Evolutionary conservation across 225 moss, liverwort and hornwort species (phyloP), one percentile per base, ranked within the genome.

Genomic region (Physcomitrium patens): DNA sequence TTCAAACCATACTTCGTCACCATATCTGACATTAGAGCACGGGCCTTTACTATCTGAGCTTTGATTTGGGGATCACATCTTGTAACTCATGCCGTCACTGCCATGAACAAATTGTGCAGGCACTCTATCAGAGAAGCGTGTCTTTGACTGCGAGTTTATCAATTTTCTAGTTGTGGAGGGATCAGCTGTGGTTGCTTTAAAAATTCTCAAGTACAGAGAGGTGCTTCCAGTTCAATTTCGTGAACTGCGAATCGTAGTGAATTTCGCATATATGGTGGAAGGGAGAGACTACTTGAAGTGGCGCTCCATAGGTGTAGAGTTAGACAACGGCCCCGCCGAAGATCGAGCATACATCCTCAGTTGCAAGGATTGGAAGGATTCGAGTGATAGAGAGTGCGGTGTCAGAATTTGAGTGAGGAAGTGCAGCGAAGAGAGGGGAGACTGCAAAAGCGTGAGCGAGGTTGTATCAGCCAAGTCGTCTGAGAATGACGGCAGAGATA

Each of bases 401-500:
- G 71, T 71, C 65, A 65, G 50, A 66, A 59, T 57, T 65, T 46
- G 65, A 18, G 63, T 23, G 45, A 68, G 73, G 28, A 44, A 68
- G 68, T 44, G 68, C 61, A 73, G 73, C 45, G 41, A 62, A 68
- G 28, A 18, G 18, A 56, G 72, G 59, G n/a, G 6, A 37, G 73
- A 14, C 12, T 24, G 68, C n/a, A n/a, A 69, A 41, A 68, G 56
- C 23, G 4, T 0, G 14, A 43, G 14, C 1, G 16, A 22, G 63
- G 57, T 57, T 41, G 57, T 64, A 47, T 64, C 56, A 41, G 69
- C 41, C 63, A 46, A 49, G 48, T 80, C 41, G 71, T 44, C 65
- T 78, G 76, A 83, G 78, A 75, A 83, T 83, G 79, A 75, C 75
- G 75, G 70, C 54, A 49, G 75, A 70, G 43, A 53, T 71, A 55